These are phyloP conservation scores for Lodderomyces orthopsilosis DNA, from an alignment of 1,139 yeast genomes.

Conservation along the genomic window DNA sequence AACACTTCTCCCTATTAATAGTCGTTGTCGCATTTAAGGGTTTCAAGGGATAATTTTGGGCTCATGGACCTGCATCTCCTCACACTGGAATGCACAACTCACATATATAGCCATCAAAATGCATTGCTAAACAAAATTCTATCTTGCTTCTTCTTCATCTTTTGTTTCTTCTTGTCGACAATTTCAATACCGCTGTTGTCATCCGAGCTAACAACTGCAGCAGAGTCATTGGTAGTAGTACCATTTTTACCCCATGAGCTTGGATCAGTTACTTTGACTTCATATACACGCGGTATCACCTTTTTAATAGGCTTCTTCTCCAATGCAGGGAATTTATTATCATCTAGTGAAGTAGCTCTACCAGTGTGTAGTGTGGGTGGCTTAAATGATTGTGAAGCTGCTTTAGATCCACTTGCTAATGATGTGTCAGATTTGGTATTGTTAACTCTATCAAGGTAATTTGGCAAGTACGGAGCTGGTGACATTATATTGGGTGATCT, in stretches of 20 bases:
- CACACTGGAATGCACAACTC: too few species aligned
- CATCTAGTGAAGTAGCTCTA: slow-evolving; percentile 10
- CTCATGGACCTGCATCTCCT: too few species aligned
- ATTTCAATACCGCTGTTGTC: slow-evolving; percentile 11
- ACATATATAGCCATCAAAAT: slow-evolving; percentile 1
- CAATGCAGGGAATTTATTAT: slow-evolving; percentile 39
- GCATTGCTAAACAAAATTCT: slow-evolving; percentile 12
- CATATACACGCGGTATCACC: slow-evolving; percentile 41
- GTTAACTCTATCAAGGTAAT: slow-evolving; percentile 25
- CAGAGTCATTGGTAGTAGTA: background rate
- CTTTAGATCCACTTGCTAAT: background rate
- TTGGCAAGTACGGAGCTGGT: slow-evolving; percentile 23
- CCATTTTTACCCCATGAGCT: slow-evolving; percentile 22
- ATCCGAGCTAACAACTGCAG: slow-evolving; percentile 9
- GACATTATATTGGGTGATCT: background rate
- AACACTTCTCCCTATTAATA: too few species aligned
- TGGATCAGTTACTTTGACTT: slow-evolving; percentile 25
- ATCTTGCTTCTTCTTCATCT: slow-evolving; percentile 29
- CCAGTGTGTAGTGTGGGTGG: background rate
- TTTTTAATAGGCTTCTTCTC: slow-evolving; percentile 35
- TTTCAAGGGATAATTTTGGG: too few species aligned
- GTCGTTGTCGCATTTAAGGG: too few species aligned
- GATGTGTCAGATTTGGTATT: slow-evolving; percentile 8
- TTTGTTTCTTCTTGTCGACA: slow-evolving; percentile 27
- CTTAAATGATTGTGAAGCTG: background rate